Base-by-base conservation (phyloP, 129 eudicot genomes). In the Helichrysum umbraculigerum region DNA sequence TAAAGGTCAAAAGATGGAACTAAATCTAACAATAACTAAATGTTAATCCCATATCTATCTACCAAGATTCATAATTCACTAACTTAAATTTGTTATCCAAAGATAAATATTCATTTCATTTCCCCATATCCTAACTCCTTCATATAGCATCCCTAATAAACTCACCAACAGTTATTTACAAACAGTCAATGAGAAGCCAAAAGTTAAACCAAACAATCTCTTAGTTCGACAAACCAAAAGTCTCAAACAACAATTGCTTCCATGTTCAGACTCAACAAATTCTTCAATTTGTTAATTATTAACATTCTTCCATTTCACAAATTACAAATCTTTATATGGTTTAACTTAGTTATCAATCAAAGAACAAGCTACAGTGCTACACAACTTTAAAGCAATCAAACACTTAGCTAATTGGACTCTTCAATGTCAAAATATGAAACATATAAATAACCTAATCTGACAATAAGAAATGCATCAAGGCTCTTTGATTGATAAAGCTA, bases 371-470 rank as follows among this genome's bases (percentile, higher is more conserved):
- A 68, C 1, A 32, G 34, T 32, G 4, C 34, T 32, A 2, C 41
- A 28, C 57, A 69, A 69, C 28, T 25, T 68, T 68, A 7, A 37
- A 39, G 56, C 54, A n/a, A 68, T 68, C 57, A 41, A 68, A 11
- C 16, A 25, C 22, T 10, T 28, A 15, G 7, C 47, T 41, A 41
- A 41, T 9, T 37, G 58, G 69, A 73, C 41, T 59, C 58, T 15
- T 7, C 17, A 61, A 62, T 60, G 61, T 61, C 44, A 74, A 74
- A 69, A 74, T n/a, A 41, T 2, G 47, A 14, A 41, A 41, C 4
- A 9, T 41, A 41, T 41, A 14, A 1, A 21, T 47, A 73, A 73
- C 39, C 44, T 20, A 73, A 60, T 73, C 58, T 22, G 62, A 73
- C 37, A 21, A 73, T 68, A 41, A 41, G 47, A 41, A 41, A 9